These are phyloP conservation scores for Anacardium occidentale DNA, from an alignment of 345 rosid genomes.

Conservation along the genomic window DNA sequence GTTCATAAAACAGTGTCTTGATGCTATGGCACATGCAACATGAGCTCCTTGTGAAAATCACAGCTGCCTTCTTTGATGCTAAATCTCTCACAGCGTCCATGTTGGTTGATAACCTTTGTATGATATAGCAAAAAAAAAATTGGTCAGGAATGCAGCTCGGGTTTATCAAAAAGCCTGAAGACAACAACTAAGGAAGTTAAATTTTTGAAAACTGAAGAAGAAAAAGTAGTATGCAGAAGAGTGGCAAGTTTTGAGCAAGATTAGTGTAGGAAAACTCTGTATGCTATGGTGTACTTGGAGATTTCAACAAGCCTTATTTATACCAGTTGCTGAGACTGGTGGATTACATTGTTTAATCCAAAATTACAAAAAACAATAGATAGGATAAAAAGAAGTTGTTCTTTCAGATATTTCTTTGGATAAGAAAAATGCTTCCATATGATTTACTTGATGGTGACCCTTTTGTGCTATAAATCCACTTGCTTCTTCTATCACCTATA, in stretches of 20 bases:
- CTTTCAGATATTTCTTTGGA: constrained; percentile 58
- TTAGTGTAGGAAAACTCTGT: constrained; percentile 11
- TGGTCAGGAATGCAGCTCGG: constrained; percentile 5
- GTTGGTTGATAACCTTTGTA: background rate
- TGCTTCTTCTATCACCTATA: constrained; percentile 24
- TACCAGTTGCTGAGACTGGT: constrained; percentile 43
- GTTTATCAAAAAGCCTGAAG: constrained; percentile 2
- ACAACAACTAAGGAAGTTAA: background rate
- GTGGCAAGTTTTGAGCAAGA: background rate
- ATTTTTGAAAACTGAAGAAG: constrained; percentile 3
- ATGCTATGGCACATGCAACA: constrained; percentile 98
- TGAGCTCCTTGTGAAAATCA: constrained; percentile 96
- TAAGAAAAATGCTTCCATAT: constrained; percentile 46
- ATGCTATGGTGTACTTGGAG: constrained; percentile 36
- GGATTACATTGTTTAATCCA: constrained; percentile 36
- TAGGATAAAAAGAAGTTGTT: constrained; percentile 41
- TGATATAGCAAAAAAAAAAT: background rate
- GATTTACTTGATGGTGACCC: constrained; percentile 54
- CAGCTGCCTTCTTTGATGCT: constrained; percentile 88
- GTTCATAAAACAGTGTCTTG: constrained; percentile 85
- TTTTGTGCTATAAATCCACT: constrained; percentile 33
- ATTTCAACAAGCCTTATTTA: constrained; percentile 58
- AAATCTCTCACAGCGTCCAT: constrained; percentile 83
- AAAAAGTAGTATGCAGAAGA: constrained; percentile 6
- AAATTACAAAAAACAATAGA: constrained; percentile 10